Conservation (phyloP, 768 basidiomycete genomes). For the Rhodotorula toruloides region DNA sequence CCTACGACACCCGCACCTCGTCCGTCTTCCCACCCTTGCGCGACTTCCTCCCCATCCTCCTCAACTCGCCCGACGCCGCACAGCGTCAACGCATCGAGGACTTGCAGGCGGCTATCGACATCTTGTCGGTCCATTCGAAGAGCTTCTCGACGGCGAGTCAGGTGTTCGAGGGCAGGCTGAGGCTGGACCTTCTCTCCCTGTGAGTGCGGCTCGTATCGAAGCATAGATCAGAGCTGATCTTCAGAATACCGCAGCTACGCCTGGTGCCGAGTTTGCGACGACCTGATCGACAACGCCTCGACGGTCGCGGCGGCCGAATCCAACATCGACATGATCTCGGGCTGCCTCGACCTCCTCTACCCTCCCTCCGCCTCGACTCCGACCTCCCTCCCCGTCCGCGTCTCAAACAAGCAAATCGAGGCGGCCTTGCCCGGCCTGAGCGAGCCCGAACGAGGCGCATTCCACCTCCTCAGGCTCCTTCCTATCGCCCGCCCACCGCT, state of each 20-base stretch:
- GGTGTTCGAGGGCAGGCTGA: conserved; percentile 32
- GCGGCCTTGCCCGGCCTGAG: conserved; percentile 13
- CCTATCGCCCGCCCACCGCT: conserved; percentile 31
- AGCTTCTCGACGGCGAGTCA: conserved; percentile 41
- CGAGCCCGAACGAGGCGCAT: conserved; percentile 32
- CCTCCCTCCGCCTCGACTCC: not conserved
- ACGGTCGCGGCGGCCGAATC: conserved; percentile 17
- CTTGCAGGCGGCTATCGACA: conserved; percentile 28
- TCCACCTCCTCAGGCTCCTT: conserved; percentile 29
- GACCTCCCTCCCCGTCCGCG: not conserved
- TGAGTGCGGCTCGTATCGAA: not conserved
- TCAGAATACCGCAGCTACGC: conserved; percentile 25
- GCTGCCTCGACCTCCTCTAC: conserved; percentile 27
- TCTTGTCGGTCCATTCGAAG: conserved; percentile 38
- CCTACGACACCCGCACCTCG: conserved; percentile 13
- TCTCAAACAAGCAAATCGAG: conserved; percentile 5
- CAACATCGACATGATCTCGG: conserved; percentile 20
- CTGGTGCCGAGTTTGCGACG: conserved; percentile 42
- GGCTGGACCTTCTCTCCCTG: conserved; percentile 34
- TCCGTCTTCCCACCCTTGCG: conserved; percentile 17
- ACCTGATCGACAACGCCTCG: conserved; percentile 39
- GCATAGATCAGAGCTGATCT: not conserved
- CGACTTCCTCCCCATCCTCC: conserved; percentile 19
- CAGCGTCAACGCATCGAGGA: conserved; percentile 24
- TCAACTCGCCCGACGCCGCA: conserved; percentile 15